phyloP scores from a whole-genome alignment of 192 early-diverging fungal genomes.

The Pilaira anomala region DNA sequence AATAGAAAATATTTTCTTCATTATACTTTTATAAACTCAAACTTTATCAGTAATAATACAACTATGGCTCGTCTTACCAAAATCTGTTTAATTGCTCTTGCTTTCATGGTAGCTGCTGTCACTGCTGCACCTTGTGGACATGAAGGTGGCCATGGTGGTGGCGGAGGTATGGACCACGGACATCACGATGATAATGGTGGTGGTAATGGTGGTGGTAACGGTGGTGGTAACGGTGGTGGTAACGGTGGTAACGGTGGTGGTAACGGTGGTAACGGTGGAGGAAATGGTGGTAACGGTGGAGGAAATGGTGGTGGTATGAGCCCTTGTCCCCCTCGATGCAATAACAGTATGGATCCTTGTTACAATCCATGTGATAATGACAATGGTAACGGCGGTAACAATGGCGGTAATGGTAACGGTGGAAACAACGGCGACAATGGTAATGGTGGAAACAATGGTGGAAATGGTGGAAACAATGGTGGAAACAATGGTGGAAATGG shows the following conservation, averaged over 20 bases:
- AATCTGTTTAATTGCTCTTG: conserved; percentile 8
- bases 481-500: neutral
- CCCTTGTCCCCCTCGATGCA: neutral
- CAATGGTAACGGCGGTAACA: neutral
- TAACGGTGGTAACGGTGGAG: neutral
- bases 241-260: neutral
- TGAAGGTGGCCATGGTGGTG: neutral
- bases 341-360: neutral
- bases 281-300: neutral
- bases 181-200: neutral
- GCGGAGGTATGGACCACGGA: too few relatives aligned
- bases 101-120: neutral
- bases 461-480: neutral
- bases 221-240: neutral
- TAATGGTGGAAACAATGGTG: neutral
- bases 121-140: conserved; percentile 5
- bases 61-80: conserved; percentile 3
- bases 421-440: neutral
- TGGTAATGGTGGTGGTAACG: neutral
- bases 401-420: neutral
- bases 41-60: neutral
- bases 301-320: neutral
- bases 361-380: neutral
- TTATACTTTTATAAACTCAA: neutral
- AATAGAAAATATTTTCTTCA: neutral